These are phyloP conservation scores for Lentinus tigrinus DNA, from an alignment of 768 basidiomycete genomes.

Conservation along the genomic window DNA sequence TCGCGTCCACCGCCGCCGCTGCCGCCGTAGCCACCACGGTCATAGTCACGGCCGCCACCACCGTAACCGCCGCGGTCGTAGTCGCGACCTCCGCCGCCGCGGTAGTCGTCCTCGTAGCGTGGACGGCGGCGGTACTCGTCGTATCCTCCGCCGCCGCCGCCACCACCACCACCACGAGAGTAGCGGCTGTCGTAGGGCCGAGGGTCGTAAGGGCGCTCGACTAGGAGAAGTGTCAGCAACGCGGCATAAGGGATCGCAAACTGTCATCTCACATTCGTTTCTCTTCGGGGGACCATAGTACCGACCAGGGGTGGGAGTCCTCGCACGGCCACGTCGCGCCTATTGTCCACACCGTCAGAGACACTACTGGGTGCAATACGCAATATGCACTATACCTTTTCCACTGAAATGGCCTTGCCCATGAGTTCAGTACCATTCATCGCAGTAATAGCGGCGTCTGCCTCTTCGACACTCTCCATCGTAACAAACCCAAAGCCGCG, in stretches of 20 bases:
- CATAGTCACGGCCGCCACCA: constrained; percentile 27
- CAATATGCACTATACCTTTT: constrained; percentile 60
- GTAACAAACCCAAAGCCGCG: constrained; percentile 90
- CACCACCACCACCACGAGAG: constrained; percentile 37
- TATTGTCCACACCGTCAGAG: constrained; percentile 27
- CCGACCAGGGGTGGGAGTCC: constrained; percentile 90
- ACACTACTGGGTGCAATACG: too few species aligned
- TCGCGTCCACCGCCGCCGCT: constrained; percentile 23
- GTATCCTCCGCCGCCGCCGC: constrained; percentile 27
- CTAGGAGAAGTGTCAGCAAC: constrained; percentile 34
- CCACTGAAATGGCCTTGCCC: constrained; percentile 87
- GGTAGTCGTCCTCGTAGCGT: constrained; percentile 44
- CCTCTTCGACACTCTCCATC: constrained; percentile 82
- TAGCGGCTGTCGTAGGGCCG: constrained; percentile 91
- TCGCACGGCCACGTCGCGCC: constrained; percentile 88
- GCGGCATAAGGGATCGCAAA: constrained; percentile 3
- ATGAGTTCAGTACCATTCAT: constrained; percentile 81
- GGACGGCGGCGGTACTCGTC: constrained; percentile 49
- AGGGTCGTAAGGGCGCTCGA: constrained; percentile 87
- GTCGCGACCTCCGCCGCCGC: constrained; percentile 35
- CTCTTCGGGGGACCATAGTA: constrained; percentile 95
- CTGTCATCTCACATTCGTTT: constrained; percentile 52
- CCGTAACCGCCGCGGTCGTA: constrained; percentile 37
- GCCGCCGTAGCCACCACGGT: constrained; percentile 38
- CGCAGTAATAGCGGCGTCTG: constrained; percentile 85